These are phyloP conservation scores for Ceratobasidium sp. DNA, from an alignment of 1,284 basidiomycete genomes.

Conservation along the genomic window DNA sequence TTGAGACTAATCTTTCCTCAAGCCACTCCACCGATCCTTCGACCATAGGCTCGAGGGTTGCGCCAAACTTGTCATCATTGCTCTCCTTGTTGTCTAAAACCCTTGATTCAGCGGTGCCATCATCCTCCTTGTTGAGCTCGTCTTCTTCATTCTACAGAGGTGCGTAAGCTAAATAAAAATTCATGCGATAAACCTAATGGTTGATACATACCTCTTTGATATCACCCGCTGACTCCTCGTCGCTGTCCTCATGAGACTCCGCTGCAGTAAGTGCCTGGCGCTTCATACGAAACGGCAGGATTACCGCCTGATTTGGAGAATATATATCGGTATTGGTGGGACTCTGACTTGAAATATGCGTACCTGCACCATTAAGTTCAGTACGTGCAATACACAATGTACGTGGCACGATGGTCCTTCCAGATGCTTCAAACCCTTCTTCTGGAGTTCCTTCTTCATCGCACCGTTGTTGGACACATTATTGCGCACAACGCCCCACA, in stretches of 20 bases:
- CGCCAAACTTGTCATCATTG: neutral
- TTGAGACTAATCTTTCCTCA: neutral
- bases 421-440: neutral
- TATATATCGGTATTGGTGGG: neutral
- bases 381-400: conserved; percentile 2
- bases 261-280: too few relatives aligned
- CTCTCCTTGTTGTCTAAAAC: neutral
- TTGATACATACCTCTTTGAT: conserved; percentile 3
- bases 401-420: neutral
- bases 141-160: neutral
- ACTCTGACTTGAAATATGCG: neutral
- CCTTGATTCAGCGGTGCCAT: neutral
- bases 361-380: neutral
- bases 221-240: neutral
- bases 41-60: neutral
- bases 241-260: neutral
- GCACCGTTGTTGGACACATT: neutral
- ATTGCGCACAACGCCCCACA: conserved; percentile 18
- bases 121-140: neutral
- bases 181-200: too few relatives aligned
- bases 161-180: too few relatives aligned
- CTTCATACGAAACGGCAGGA: neutral
- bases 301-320: neutral
- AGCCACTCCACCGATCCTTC: neutral
- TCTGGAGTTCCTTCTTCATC: neutral